Evolutionary conservation across 495 filamentous ascomycete genomes (phyloP).

Genomic region (Tuber borchii): DNA sequence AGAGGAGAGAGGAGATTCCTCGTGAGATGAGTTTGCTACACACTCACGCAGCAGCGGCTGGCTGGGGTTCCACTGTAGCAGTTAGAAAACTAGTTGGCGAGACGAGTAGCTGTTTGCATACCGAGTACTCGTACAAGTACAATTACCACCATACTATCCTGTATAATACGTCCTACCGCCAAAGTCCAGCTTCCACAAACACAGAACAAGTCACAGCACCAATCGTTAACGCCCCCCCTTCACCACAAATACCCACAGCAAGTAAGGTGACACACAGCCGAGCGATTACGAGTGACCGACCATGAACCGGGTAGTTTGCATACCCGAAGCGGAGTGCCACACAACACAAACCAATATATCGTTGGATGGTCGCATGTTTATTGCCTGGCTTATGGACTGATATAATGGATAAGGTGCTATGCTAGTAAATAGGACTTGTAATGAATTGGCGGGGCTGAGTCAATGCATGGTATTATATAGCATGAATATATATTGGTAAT

Average conservation of each 20-base stretch:
- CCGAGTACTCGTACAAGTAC: neutral
- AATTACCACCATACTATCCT: neutral
- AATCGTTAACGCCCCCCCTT: neutral
- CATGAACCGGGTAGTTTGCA: neutral
- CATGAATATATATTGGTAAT: neutral
- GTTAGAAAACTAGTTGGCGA: neutral
- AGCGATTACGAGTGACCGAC: neutral
- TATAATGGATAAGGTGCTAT: neutral
- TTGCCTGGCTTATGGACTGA: neutral
- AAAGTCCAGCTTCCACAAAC: neutral
- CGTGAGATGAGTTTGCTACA: neutral
- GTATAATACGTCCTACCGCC: neutral
- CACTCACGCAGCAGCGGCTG: no score
- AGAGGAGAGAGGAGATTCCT: neutral
- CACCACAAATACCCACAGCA: neutral
- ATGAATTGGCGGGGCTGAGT: neutral
- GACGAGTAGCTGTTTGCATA: neutral
- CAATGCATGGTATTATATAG: neutral
- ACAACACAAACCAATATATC: neutral
- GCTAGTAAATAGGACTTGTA: neutral
- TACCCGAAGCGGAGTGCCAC: neutral
- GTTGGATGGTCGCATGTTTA: constrained; percentile 1
- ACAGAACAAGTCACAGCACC: neutral
- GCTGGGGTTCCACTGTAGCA: neutral
- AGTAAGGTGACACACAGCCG: neutral